Percentiles rank a stretch among this genome's conserved stretches.
Conservation (phyloP, 2,329 filamentous ascomycete genomes). For the Aureobasidium zeae region DNA sequence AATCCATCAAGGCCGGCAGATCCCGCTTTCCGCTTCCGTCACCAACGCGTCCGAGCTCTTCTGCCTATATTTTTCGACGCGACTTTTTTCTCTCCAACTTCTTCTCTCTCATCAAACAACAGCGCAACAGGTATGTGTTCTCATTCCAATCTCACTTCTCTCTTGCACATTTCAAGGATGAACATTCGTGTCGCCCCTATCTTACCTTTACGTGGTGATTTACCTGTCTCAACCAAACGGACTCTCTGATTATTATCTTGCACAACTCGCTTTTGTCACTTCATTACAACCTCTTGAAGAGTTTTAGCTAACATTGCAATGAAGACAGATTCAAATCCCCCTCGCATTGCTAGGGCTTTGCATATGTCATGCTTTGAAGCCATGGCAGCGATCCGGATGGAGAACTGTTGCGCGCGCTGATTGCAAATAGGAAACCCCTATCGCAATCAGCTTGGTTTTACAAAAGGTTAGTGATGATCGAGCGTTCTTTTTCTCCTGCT, state of each 20-base stretch:
- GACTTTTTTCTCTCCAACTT: slow-evolving; percentile 7
- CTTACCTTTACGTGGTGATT: slow-evolving; percentile 49
- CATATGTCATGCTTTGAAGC: slow-evolving; percentile 16
- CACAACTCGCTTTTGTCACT: slow-evolving; percentile 12
- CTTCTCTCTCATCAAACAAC: slow-evolving; percentile 7
- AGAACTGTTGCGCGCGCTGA: not conserved
- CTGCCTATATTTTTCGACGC: slow-evolving; percentile 10
- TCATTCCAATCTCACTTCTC: not conserved
- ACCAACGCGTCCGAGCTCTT: slow-evolving; percentile 13
- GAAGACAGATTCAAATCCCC: slow-evolving; percentile 4
- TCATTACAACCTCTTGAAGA: slow-evolving; percentile 2
- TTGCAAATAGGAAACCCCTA: not conserved
- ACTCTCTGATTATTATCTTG: slow-evolving; percentile 40
- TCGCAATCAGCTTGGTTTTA: no score
- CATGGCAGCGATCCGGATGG: not conserved
- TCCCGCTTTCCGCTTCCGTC: slow-evolving; percentile 9
- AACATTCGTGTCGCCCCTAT: slow-evolving; percentile 54
- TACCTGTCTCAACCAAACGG: slow-evolving; percentile 54
- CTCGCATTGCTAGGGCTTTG: slow-evolving; percentile 5
- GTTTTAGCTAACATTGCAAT: slow-evolving; percentile 11
- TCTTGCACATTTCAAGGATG: slow-evolving; percentile 34
- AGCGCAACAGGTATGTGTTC: slow-evolving; percentile 15
- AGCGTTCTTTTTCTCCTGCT: not conserved
- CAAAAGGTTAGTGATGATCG: slow-evolving; percentile 3
- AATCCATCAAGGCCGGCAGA: not conserved